Conservation (phyloP, 1,284 basidiomycete genomes). For the Puccinia horiana region DNA sequence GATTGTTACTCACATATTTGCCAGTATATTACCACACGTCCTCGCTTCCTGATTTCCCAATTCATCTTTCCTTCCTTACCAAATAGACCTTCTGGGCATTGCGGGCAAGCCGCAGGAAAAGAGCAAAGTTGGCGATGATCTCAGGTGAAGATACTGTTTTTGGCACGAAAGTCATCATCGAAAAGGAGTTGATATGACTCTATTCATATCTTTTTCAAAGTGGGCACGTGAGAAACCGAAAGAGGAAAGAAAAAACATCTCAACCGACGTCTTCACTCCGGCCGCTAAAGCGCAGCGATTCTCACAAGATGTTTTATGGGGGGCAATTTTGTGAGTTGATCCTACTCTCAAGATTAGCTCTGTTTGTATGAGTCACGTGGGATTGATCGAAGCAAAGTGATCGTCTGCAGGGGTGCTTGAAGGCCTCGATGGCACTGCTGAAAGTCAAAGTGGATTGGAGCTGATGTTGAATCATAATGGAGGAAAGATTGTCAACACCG, state of each 20-base stretch:
- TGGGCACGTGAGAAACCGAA: constrained; percentile 30
- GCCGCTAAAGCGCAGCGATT: constrained; percentile 5
- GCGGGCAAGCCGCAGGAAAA: not conserved
- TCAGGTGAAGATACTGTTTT: not conserved
- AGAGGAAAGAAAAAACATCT: not conserved
- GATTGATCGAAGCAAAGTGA: not conserved
- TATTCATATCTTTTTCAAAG: not conserved
- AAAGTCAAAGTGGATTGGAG: constrained; percentile 36
- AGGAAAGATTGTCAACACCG: constrained; percentile 31
- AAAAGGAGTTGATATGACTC: not conserved
- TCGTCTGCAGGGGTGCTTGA: constrained; percentile 25
- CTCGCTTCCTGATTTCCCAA: not conserved
- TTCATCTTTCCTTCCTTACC: not conserved
- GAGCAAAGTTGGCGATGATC: constrained; percentile 20
- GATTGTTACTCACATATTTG: not conserved
- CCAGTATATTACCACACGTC: not conserved
- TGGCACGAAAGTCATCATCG: not conserved
- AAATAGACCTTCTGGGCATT: constrained; percentile 7
- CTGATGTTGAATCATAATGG: constrained; percentile 36
- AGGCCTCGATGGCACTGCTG: constrained; percentile 17
- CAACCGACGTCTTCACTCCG: constrained; percentile 14
- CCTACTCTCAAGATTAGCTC: not conserved
- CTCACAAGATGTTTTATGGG: constrained; percentile 37
- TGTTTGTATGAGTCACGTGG: not conserved
- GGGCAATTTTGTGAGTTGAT: constrained; percentile 39